Conservation (phyloP, 108 stramenopile species). For the Bacterosira constricta region DNA sequence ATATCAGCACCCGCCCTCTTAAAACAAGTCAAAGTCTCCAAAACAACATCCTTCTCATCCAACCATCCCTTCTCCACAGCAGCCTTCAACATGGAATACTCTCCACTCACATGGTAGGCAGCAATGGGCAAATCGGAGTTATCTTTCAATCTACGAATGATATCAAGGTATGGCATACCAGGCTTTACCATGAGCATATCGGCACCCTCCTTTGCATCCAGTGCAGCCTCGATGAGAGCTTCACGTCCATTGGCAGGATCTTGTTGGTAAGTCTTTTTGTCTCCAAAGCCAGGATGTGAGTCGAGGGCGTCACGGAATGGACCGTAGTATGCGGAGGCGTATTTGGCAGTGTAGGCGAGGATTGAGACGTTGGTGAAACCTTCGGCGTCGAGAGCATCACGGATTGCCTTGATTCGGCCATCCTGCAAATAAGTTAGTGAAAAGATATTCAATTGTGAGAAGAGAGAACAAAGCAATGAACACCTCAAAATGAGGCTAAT, state of each 20-base stretch:
- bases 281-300: slow-evolving; percentile 92
- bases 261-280: slow-evolving; percentile 99
- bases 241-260: slow-evolving; percentile 97
- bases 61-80: slow-evolving; percentile 97
- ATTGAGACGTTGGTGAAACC: slow-evolving; percentile 99
- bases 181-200: slow-evolving; percentile 99
- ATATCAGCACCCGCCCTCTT: slow-evolving; percentile 98
- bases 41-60: slow-evolving; percentile 91
- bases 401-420: slow-evolving; percentile 96
- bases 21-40: slow-evolving; percentile 97
- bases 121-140: slow-evolving; percentile 91
- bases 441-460: background rate
- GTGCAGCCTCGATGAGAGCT: slow-evolving; percentile 92
- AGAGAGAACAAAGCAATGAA: background rate
- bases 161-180: slow-evolving; percentile 98
- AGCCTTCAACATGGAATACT: slow-evolving; percentile 99
- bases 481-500: slow-evolving; percentile 3
- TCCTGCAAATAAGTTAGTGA: slow-evolving; percentile 75
- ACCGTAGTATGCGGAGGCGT: slow-evolving; percentile 98
- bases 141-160: slow-evolving; percentile 94
- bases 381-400: slow-evolving; percentile 97
- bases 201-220: slow-evolving; percentile 98
- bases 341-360: slow-evolving; percentile 99
- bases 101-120: slow-evolving; percentile 99
- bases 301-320: slow-evolving; percentile 99